Conservation (phyloP, 2,329 filamentous ascomycete genomes). For the Fusarium sp. region DNA sequence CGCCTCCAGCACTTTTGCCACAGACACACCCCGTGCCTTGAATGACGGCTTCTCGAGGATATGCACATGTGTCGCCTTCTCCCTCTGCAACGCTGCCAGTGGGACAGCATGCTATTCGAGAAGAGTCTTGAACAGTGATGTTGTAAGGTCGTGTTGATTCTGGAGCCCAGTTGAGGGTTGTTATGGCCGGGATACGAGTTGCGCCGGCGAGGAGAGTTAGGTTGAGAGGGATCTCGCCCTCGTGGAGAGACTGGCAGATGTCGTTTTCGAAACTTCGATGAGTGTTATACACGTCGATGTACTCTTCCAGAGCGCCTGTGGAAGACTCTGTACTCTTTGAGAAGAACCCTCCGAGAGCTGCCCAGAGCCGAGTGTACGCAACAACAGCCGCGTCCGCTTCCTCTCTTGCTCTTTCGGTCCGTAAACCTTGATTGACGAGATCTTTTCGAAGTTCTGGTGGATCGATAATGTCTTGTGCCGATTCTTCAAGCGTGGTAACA, state of each 20-base stretch:
- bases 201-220: slow-evolving; percentile 55
- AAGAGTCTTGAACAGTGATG: slow-evolving; percentile 55
- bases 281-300: slow-evolving; percentile 53
- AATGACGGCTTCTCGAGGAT: slow-evolving; percentile 53
- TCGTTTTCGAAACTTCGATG: slow-evolving; percentile 53
- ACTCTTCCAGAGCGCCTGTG: slow-evolving; percentile 50
- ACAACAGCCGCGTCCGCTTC: slow-evolving; percentile 49
- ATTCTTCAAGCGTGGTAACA: slow-evolving; percentile 52
- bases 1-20: slow-evolving; percentile 49
- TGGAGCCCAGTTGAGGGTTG: slow-evolving; percentile 52
- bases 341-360: slow-evolving; percentile 53
- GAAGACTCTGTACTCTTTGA: slow-evolving; percentile 41
- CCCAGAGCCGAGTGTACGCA: slow-evolving; percentile 52
- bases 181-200: slow-evolving; percentile 49
- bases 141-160: slow-evolving; percentile 47
- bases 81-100: slow-evolving; percentile 46
- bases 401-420: slow-evolving; percentile 25
- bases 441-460: slow-evolving; percentile 46
- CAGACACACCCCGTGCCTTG: slow-evolving; percentile 54
- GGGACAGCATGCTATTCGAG: slow-evolving; percentile 54
- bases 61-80: slow-evolving; percentile 47
- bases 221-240: slow-evolving; percentile 51
- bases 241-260: slow-evolving; percentile 55
- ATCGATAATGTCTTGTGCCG: slow-evolving; percentile 52
- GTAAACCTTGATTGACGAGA: slow-evolving; percentile 47